Percentiles rank a stretch among this genome's conserved stretches.
Conservation (phyloP, 2,329 filamentous ascomycete genomes). For the Penicillium sclerotiorum region DNA sequence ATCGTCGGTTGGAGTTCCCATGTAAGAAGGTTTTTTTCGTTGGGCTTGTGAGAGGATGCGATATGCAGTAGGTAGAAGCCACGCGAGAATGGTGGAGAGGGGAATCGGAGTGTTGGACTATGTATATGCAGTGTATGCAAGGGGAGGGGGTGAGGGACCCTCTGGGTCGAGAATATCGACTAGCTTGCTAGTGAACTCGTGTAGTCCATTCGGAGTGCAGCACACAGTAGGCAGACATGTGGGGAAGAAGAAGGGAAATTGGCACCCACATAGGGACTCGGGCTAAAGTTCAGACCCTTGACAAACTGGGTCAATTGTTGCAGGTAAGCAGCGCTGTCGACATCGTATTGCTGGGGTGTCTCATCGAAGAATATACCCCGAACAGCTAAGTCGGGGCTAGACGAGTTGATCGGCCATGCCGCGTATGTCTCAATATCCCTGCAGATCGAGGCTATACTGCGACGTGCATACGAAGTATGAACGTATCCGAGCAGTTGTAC, state of each 20-base stretch:
- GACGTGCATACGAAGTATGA: slow-evolving; percentile 51
- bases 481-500: slow-evolving; percentile 55
- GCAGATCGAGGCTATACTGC: slow-evolving; percentile 43
- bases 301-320: slow-evolving; percentile 36
- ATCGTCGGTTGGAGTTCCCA: background rate
- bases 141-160: too few species aligned
- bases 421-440: slow-evolving; percentile 51
- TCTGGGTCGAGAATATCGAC: too few species aligned
- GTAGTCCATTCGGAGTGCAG: too few species aligned
- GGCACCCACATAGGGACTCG: slow-evolving; percentile 41
- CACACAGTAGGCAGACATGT: background rate
- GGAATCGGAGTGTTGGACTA: too few species aligned
- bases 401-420: slow-evolving; percentile 44
- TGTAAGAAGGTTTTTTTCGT: too few species aligned
- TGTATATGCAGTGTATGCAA: too few species aligned
- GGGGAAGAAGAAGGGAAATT: background rate
- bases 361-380: slow-evolving; percentile 56
- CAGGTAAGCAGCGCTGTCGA: slow-evolving; percentile 35
- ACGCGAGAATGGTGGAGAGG: too few species aligned
- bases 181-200: too few species aligned
- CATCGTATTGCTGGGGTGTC: slow-evolving; percentile 44
- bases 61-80: too few species aligned
- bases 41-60: too few species aligned
- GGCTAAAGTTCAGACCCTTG: slow-evolving; percentile 35
- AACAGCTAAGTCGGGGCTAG: slow-evolving; percentile 43